Percentiles rank a stretch among this genome's conserved stretches.
These are phyloP conservation scores for Moricandia moricandioides DNA, from an alignment of 345 rosid species.

Conservation along the genomic window DNA sequence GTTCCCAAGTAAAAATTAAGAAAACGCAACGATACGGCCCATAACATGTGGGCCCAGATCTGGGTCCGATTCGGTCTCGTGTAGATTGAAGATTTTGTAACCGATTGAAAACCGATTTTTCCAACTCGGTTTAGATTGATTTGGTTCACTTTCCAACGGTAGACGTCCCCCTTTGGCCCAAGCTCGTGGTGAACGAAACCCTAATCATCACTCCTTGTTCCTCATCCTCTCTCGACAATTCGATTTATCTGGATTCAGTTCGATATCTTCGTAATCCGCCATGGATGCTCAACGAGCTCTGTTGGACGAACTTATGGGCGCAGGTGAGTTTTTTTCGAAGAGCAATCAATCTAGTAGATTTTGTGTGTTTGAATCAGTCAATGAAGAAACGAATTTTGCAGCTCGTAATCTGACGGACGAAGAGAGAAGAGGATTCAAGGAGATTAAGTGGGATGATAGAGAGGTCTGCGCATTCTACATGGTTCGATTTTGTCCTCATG, in stretches of 20 bases:
- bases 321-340: conserved; percentile 47
- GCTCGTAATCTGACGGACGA: conserved; percentile 92
- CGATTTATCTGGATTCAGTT: neutral
- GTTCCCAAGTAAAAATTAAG: neutral
- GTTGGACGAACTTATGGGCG: conserved; percentile 96
- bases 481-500: conserved; percentile 98
- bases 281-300: conserved; percentile 98
- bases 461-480: conserved; percentile 89
- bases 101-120: neutral
- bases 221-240: conserved; percentile 7
- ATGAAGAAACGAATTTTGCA: conserved; percentile 21
- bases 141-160: neutral
- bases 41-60: conserved; percentile 6
- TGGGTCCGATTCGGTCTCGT: conserved; percentile 11
- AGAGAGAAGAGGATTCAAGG: conserved; percentile 79
- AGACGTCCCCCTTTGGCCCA: neutral
- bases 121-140: neutral
- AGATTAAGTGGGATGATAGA: conserved; percentile 86
- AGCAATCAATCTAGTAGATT: neutral
- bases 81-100: neutral
- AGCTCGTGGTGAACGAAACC: conserved; percentile 28
- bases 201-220: conserved; percentile 30
- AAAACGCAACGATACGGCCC: neutral
- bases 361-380: neutral
- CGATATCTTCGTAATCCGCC: neutral